A percentile compares a stretch with the other conserved stretches of the same genome.
Evolutionary conservation across 805 yeast species (phyloP).

Genomic region (Kodamaea hsintzibuensis): DNA sequence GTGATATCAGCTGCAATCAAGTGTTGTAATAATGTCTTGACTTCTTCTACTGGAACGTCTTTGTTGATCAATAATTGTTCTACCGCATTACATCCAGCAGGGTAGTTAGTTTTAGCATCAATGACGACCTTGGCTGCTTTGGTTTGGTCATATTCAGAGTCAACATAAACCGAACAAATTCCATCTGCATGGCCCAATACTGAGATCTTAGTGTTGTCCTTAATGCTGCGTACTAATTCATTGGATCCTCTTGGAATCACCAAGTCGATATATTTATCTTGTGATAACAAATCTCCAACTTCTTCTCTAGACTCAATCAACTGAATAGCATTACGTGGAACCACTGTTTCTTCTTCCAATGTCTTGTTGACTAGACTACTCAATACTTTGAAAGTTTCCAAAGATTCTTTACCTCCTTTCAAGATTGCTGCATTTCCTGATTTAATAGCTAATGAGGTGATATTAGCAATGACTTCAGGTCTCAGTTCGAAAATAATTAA

Average conservation of each 20-base stretch:
- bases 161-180: slow-evolving; percentile 85
- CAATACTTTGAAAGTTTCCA: slow-evolving; percentile 80
- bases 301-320: slow-evolving; percentile 87
- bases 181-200: slow-evolving; percentile 99
- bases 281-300: slow-evolving; percentile 78
- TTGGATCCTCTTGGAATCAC: slow-evolving; percentile 99
- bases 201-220: slow-evolving; percentile 88
- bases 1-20: slow-evolving; percentile 70
- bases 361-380: slow-evolving; percentile 67
- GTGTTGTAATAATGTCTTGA: slow-evolving; percentile 30
- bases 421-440: slow-evolving; percentile 96
- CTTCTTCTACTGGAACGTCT: slow-evolving; percentile 29
- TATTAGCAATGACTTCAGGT: slow-evolving; percentile 98
- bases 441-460: slow-evolving; percentile 91
- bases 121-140: slow-evolving; percentile 76
- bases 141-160: slow-evolving; percentile 69
- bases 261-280: slow-evolving; percentile 88
- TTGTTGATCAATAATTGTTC: slow-evolving; percentile 77
- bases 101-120: slow-evolving; percentile 93
- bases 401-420: slow-evolving; percentile 95
- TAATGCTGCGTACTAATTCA: slow-evolving; percentile 82
- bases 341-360: slow-evolving; percentile 57
- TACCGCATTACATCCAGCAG: slow-evolving; percentile 98
- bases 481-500: slow-evolving; percentile 93
- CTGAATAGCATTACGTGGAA: slow-evolving; percentile 83